A percentile compares a stretch with the other conserved stretches of the same genome.
Conservation (phyloP, 2,329 filamentous ascomycete genomes). For the Zopfia rhizophila region DNA sequence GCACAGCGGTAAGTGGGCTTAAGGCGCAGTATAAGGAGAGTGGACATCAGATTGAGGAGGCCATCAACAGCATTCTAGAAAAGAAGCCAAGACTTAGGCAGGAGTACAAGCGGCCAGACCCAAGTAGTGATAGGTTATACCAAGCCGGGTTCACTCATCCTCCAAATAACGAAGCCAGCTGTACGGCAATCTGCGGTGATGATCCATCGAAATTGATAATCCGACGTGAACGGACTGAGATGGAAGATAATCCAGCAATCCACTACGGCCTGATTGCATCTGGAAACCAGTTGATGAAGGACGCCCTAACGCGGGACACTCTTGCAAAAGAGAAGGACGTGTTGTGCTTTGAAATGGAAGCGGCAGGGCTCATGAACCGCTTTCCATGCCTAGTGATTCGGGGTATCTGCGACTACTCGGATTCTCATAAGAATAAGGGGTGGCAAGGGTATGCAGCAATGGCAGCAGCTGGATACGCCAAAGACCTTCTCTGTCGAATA, state of each 20-base stretch:
- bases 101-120: slow-evolving; percentile 38
- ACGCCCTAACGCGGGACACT: too few species aligned
- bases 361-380: too few species aligned
- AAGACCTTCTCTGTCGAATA: slow-evolving; percentile 29
- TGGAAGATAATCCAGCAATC: too few species aligned
- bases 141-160: slow-evolving; percentile 18
- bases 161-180: slow-evolving; percentile 12
- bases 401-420: slow-evolving; percentile 19
- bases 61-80: slow-evolving; percentile 29
- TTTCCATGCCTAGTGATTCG: slow-evolving; percentile 15
- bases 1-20: too few species aligned
- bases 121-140: slow-evolving; percentile 42
- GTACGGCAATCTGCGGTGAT: slow-evolving; percentile 27
- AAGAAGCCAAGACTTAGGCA: slow-evolving; percentile 34
- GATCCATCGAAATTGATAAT: slow-evolving; percentile 19
- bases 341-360: slow-evolving; percentile 12
- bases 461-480: slow-evolving; percentile 26
- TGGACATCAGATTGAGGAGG: slow-evolving; percentile 19
- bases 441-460: slow-evolving; percentile 20
- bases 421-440: slow-evolving; percentile 16
- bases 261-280: too few species aligned
- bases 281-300: too few species aligned
- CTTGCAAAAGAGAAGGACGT: too few species aligned
- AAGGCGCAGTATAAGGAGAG: too few species aligned
- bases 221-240: slow-evolving; percentile 18